Percentiles rank a stretch among this genome's conserved stretches.
Conservation (phyloP, 2,329 filamentous ascomycete species). For the Hymenoscyphus infarciens region DNA sequence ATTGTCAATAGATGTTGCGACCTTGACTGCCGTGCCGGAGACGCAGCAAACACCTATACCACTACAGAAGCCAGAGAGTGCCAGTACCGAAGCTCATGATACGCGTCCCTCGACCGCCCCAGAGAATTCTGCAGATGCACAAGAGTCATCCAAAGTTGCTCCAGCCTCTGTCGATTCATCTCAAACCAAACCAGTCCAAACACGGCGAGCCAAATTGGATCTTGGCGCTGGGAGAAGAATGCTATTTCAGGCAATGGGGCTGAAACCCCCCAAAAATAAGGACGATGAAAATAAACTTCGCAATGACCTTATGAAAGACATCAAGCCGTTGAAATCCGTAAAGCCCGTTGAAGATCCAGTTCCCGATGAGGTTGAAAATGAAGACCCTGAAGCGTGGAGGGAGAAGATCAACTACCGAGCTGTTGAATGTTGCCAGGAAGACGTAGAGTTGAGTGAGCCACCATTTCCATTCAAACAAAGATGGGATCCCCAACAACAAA, state of each 20-base stretch:
- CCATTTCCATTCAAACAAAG: slow-evolving; percentile 87
- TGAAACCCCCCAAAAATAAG: slow-evolving; percentile 65
- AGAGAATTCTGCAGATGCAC: neutral
- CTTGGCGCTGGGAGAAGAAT: slow-evolving; percentile 63
- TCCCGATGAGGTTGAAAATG: slow-evolving; percentile 34
- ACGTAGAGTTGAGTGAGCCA: slow-evolving; percentile 65
- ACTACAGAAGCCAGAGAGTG: neutral
- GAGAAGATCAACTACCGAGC: slow-evolving; percentile 70
- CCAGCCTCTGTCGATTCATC: slow-evolving; percentile 15
- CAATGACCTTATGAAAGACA: slow-evolving; percentile 54
- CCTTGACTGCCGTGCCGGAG: neutral
- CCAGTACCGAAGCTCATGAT: neutral
- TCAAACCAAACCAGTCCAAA: slow-evolving; percentile 9
- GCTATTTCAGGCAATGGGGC: slow-evolving; percentile 68
- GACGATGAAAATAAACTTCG: slow-evolving; percentile 63
- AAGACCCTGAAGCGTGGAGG: slow-evolving; percentile 65
- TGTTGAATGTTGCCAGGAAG: slow-evolving; percentile 78
- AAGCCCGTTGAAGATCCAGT: slow-evolving; percentile 20
- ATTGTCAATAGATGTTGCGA: neutral
- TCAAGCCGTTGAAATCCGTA: slow-evolving; percentile 40
- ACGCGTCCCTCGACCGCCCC: neutral
- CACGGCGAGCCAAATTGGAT: slow-evolving; percentile 41
- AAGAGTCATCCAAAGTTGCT: slow-evolving; percentile 10
- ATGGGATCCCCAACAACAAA: slow-evolving; percentile 76
- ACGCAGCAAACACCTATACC: neutral